These are phyloP conservation scores for Podaxis pistillaris DNA, from an alignment of 768 basidiomycete species.

Conservation along the genomic window DNA sequence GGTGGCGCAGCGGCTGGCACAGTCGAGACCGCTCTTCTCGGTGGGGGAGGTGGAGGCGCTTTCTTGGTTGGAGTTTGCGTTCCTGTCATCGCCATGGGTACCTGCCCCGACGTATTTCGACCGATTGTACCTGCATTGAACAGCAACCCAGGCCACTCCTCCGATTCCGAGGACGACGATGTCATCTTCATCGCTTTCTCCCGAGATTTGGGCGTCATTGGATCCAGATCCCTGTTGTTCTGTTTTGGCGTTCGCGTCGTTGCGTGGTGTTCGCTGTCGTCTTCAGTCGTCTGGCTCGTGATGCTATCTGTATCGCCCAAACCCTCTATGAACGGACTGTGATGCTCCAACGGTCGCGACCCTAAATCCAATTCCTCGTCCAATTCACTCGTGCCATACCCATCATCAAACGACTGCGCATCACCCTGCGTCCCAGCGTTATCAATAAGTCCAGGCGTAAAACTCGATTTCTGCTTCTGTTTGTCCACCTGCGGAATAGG, in stretches of 20 bases:
- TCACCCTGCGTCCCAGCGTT: slow-evolving; percentile 2
- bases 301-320: slow-evolving; percentile 28
- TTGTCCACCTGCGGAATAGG: slow-evolving; percentile 13
- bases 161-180: not conserved
- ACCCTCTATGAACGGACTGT: slow-evolving; percentile 44
- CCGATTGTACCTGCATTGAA: not conserved
- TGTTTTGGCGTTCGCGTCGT: slow-evolving; percentile 1
- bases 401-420: slow-evolving; percentile 21
- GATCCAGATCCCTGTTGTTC: not conserved
- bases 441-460: not conserved
- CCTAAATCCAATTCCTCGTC: slow-evolving; percentile 50
- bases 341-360: slow-evolving; percentile 40
- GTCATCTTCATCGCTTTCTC: not conserved
- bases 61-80: slow-evolving; percentile 34
- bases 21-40: slow-evolving; percentile 36
- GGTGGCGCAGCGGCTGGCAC: slow-evolving; percentile 37
- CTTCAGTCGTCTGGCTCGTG: slow-evolving; percentile 40
- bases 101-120: not conserved
- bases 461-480: slow-evolving; percentile 7
- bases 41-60: slow-evolving; percentile 66
- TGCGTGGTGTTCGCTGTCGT: slow-evolving; percentile 38
- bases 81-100: not conserved
- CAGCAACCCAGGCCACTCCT: not conserved
- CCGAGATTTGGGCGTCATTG: not conserved
- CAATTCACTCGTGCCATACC: slow-evolving; percentile 32